Evolutionary conservation across 768 basidiomycete species (phyloP), one percentile per base, ranked within the genome.

Genomic region (Termitomyces sp.): DNA sequence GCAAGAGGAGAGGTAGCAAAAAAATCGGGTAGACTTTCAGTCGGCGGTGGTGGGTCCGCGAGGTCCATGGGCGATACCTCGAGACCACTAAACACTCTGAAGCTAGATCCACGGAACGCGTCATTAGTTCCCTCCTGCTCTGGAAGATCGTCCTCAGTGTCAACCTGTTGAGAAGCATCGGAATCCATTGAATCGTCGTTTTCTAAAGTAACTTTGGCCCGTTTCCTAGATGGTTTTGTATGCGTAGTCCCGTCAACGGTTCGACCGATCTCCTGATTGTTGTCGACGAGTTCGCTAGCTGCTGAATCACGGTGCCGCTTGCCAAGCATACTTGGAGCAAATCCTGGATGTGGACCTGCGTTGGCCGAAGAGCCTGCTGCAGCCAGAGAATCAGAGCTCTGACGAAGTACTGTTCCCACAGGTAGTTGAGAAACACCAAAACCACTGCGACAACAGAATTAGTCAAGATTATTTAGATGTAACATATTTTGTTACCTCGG

Each of bases 281-380:
- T 73, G 58, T 83, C 84, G 7, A 75, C 70, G 11, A 55, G 73
- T 55, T 77, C 75, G 64, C 78, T 82, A 12, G 77, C 74, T 9
- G 76, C 72, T 2, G 83, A 76, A 63, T 84, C 84, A 62, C 89
- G 79, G 55, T 78, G 81, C 38, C 87, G 84, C 69, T 91, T 91
- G n/a, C 90, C 89, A 18, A 91, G 78, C 35, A 78, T 75, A 22
- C 74, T 80, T 46, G 79, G 76, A 4, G 81, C 72, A 60, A 79
- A 69, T 12, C 78, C 80, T 45, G 81, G 77, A 62, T 73, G 77
- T 24, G 70, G 65, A 7, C 68, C 57, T 13, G 51, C 60, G 13
- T 42, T 44, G 22, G 69, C 51, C 15, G 57, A 39, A 28, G 56
- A 40, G 22, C 5, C 45, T 46, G 51, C 4, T 39, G 38, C 38